phyloP scores from a whole-genome alignment of 805 yeast genomes.

The Isabelozyma heimii region DNA sequence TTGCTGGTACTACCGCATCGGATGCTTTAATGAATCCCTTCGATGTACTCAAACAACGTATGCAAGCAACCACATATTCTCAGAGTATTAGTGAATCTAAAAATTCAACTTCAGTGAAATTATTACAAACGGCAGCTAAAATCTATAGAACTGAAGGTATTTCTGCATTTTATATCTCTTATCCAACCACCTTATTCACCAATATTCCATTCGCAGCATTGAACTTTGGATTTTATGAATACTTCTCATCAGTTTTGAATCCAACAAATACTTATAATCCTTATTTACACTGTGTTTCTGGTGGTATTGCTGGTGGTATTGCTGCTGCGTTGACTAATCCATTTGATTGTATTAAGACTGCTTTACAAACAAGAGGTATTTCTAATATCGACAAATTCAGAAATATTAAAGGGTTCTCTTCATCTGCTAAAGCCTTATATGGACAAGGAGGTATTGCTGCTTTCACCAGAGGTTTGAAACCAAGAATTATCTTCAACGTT shows the following conservation, averaged over 20 bases:
- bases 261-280: constrained; percentile 83
- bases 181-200: constrained; percentile 90
- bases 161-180: constrained; percentile 83
- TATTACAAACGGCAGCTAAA: constrained; percentile 37
- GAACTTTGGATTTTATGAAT: constrained; percentile 90
- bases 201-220: constrained; percentile 94
- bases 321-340: constrained; percentile 97
- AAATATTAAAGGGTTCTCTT: constrained; percentile 60
- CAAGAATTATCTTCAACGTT: constrained; percentile 87
- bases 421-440: constrained; percentile 70
- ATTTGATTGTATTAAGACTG: constrained; percentile 88
- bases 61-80: constrained; percentile 53
- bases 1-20: constrained; percentile 86
- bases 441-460: constrained; percentile 59
- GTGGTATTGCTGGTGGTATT: constrained; percentile 90
- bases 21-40: constrained; percentile 98
- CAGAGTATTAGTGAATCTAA: constrained; percentile 2
- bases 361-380: constrained; percentile 77
- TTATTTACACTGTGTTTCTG: constrained; percentile 84
- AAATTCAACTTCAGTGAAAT: constrained; percentile 20
- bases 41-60: constrained; percentile 91
- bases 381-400: constrained; percentile 47
- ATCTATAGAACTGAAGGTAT: constrained; percentile 66
- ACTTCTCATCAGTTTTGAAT: constrained; percentile 71
- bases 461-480: constrained; percentile 81